Base-by-base conservation (phyloP, 805 yeast genomes). In the Lachancea sp. region DNA sequence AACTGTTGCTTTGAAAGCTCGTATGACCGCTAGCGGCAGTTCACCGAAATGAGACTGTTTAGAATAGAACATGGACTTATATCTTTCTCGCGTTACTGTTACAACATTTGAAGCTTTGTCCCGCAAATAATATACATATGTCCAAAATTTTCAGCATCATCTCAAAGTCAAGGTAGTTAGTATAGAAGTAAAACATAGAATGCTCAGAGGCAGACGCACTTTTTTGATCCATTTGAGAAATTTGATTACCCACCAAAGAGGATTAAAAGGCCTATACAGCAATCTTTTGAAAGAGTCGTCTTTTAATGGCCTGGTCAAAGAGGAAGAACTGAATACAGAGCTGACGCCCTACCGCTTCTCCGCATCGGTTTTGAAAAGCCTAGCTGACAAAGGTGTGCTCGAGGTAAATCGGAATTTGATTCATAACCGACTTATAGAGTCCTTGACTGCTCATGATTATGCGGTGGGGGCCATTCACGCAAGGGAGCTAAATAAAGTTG, bases 391-490 rank as follows among this genome's bases (percentile, higher is more conserved):
- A 8, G 28, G 36, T 2, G n/a, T 52, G 16, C 16, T 49, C 9
- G 17, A n/a, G 4, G 40, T 45, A 9, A 45, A 51, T 13, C 42
- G 40, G 17, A 42, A 48, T 12, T 16, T 29, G 8, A 47, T 60
- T 16, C 62, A 58, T 45, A 60, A 60, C 32, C 43, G 40, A 23
- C 21, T 60, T 13, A 55, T 61, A 24, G 61, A 59, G 29, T 51
- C 54, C 9, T 47, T 61, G 21, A 49, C 61, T 23, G 43, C 45
- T 28, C 45, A 46, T 38, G 68, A 65, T 31, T 56, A 56, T 26
- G 56, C 63, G 21, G 46, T 63, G 26, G 61, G 61, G 12, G 55
- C 61, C 12, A 40, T 53, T 5, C 64, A 59, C 46, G 47, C 56
- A 7, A 52, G 55, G 38, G 50, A 55, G 13, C 42, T 65, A 29